Evolutionary conservation across 257 asterid species (phyloP).

Genomic region (Solanum chmielewskii): DNA sequence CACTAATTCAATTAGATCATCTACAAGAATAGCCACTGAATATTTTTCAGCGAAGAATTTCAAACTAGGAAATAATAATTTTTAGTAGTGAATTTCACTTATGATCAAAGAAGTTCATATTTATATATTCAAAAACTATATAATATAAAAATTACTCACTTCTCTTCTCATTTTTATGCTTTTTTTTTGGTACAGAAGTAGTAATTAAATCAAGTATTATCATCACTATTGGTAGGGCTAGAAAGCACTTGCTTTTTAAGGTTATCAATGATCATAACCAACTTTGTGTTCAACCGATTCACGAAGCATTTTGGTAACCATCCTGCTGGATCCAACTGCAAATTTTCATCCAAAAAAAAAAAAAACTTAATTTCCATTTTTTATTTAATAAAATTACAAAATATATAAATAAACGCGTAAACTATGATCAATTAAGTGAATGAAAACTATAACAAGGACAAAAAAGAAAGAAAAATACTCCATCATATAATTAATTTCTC

Average conservation of each 20-base stretch:
- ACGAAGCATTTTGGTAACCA: constrained; percentile 91
- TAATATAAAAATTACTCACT: neutral
- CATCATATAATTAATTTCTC: neutral
- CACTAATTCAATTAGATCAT: too few species aligned
- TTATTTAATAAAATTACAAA: neutral
- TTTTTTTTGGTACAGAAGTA: neutral
- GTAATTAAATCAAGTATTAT: constrained; percentile 23
- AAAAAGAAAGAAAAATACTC: neutral
- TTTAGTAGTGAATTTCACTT: neutral
- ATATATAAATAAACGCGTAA: neutral
- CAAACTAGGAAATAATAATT: fast-evolving
- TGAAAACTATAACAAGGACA: neutral
- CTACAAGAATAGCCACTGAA: too few species aligned
- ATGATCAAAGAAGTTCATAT: neutral
- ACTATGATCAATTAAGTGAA: neutral
- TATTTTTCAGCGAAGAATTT: too few species aligned
- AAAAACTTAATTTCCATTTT: neutral
- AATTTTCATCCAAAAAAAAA: neutral
- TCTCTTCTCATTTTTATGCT: neutral
- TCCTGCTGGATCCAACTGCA: constrained; percentile 93
- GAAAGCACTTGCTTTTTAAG: constrained; percentile 73
- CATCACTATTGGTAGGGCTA: constrained; percentile 36
- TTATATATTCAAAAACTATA: neutral
- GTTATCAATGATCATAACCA: constrained; percentile 90
- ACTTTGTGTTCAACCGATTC: constrained; percentile 69